These are phyloP conservation scores for Moricandia arvensis DNA, from an alignment of 345 rosid species.

Conservation along the genomic window DNA sequence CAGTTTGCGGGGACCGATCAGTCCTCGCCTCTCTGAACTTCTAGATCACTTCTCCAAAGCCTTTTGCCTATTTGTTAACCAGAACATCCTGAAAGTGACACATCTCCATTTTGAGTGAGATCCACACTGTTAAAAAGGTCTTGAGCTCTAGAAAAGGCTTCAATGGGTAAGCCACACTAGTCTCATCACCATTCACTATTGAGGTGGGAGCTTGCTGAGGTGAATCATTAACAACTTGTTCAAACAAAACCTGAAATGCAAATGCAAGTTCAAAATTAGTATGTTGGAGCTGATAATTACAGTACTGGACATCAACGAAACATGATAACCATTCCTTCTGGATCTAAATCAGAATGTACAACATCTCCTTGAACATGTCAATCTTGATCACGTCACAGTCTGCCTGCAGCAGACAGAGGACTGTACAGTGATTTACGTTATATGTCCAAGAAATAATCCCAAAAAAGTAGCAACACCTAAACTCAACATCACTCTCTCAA, in stretches of 20 bases:
- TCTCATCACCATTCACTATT: neutral
- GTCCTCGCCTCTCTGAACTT: neutral
- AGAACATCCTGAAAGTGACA: neutral
- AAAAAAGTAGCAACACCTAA: too few relatives aligned
- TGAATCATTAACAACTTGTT: too few relatives aligned
- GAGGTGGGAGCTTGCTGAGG: too few relatives aligned
- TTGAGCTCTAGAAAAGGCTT: neutral
- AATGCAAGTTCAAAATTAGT: too few relatives aligned
- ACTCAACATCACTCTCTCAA: neutral
- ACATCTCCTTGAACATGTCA: too few relatives aligned
- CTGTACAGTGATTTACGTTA: too few relatives aligned
- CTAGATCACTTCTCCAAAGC: neutral
- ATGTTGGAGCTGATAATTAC: too few relatives aligned
- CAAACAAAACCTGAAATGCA: too few relatives aligned
- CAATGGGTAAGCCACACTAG: neutral
- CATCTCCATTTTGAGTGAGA: neutral
- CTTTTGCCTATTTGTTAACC: neutral
- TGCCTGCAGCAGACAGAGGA: too few relatives aligned
- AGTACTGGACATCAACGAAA: neutral
- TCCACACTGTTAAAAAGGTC: neutral
- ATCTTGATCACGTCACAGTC: neutral
- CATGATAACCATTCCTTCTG: neutral
- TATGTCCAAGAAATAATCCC: too few relatives aligned
- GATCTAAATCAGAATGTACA: neutral
- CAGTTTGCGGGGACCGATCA: neutral